Evolutionary conservation across 2,329 filamentous ascomycete genomes (phyloP), one percentile per base, ranked within the genome.

Genomic region (Nannizziopsis arthrosporioides): DNA sequence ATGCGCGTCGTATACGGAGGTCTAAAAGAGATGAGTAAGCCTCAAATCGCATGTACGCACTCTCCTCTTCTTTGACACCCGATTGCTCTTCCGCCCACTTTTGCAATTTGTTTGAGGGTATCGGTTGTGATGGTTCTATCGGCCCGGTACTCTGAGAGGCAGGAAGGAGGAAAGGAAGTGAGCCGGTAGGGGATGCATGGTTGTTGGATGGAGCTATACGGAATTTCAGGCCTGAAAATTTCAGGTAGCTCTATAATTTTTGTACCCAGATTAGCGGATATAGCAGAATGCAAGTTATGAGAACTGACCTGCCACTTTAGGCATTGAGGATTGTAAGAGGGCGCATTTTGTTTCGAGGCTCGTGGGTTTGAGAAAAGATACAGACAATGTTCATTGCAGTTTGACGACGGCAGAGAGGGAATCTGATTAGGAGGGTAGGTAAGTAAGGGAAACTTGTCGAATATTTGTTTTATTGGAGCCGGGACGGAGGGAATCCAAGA

Each of bases 241-340:
- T 85, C 53, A 98, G 75, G 65, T 87, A 92, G 27, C 88, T 81
- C 87, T 94, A 52, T 34, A 42, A 9, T 1, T 27, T 36, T 2
- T 2, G 5, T n/a, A 37, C 4, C n/a, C 12, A 18, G 15, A 17
- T 43, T 6, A 36, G 17, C 18, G 32, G 8, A 31, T 37, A 32
- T 34, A 39, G 12, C n/a, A 37, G 15, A 41, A 40, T 37, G 37
- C 36, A 12, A 39, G 41, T 7, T n/a, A 3, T 31, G 43, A 19
- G 15, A 14, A 41, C 78, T 56, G 59, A 90, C 87, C 84, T 96
- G 92, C 88, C 88, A 96, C 72, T 90, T 94, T 60, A 96, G 73
- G 71, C 92, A 98, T 50, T 81, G 80, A 9, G 92, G 92, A 63
- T 96, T 96, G 69, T 84, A 94, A 55, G 86, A 93, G 19, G 88